Conservation (phyloP, 108 stramenopile species). For the Skeletonema costatum region DNA sequence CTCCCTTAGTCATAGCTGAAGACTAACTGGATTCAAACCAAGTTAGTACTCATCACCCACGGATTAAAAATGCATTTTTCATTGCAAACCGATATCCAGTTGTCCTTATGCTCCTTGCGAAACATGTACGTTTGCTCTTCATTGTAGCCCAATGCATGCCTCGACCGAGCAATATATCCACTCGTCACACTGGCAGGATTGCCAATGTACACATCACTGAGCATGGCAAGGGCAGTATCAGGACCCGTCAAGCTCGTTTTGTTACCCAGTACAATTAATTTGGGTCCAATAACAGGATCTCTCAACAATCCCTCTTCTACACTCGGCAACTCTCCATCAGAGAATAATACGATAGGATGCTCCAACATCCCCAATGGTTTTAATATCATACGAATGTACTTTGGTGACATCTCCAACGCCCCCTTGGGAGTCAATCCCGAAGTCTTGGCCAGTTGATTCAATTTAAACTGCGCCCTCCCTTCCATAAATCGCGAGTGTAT, state of each 20-base stretch:
- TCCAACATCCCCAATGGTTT: constrained; percentile 18
- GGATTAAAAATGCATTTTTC: background rate
- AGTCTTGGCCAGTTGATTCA: background rate
- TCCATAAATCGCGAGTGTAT: constrained; percentile 7
- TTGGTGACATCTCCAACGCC: constrained; percentile 24
- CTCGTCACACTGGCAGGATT: constrained; percentile 10
- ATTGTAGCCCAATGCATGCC: constrained; percentile 15
- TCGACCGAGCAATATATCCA: constrained; percentile 10
- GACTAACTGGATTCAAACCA: background rate
- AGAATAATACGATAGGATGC: constrained; percentile 14
- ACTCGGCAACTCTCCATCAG: background rate
- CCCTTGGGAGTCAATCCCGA: constrained; percentile 1
- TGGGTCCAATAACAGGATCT: constrained; percentile 22
- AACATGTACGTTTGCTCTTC: constrained; percentile 1
- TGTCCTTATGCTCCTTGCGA: background rate
- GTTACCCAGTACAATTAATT: background rate
- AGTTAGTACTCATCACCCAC: background rate
- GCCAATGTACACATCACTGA: constrained; percentile 29
- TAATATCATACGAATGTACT: constrained; percentile 29
- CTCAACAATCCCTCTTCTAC: constrained; percentile 12
- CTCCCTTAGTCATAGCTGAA: background rate
- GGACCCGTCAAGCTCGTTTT: constrained; percentile 10
- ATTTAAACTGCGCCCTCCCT: background rate
- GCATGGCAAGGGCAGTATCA: constrained; percentile 22
- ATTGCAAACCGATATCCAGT: background rate